Base-by-base conservation (phyloP, 1,139 yeast genomes). In the Citeromyces siamensis region DNA sequence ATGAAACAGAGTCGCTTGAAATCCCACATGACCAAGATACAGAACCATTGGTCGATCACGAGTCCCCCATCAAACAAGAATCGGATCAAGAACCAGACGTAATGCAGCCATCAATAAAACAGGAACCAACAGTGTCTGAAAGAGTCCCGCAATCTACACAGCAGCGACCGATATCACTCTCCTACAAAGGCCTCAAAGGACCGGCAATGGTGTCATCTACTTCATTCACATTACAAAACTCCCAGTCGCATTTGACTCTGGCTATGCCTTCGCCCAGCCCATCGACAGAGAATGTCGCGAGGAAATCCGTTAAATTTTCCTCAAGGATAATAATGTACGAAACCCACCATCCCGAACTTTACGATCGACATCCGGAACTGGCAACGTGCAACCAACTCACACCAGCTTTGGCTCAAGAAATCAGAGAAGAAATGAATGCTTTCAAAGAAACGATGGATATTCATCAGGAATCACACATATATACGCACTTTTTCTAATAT, bases 381-480 rank as follows among this genome's bases (percentile, higher is more conserved):
- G 94, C 95, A 4, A 86, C 97, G 2, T 88, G 97, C 61, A 86
- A 88, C 57, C 86, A 81, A 52, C 65, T 88, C 56, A 88, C 95
- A 1, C 96, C 97, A 4, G 64, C 71, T 38, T 62, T 88, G 53
- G 97, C 96, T 0, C 90, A 83, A 56, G 77, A 76, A 58, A 85
- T 90, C 50, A 81, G 78, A 59, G 85, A 81, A 36, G 97, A 90
- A 56, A 64, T 90, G 53, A 88, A 90, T 56, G 68, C 67, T 40
- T 60, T 85, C 50, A 83, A 83, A 58, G 52, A 60, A 39, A 75
- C 72, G 45, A 88, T 88, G 98, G 77, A 70, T 26, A 70, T 88
- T 35, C 96, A 88, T 54, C 76, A 71, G 36, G 75, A 71, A 19
- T 83, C 94, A 3, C 66, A 71, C 45, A 76, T 85, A 47, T 76